Base-by-base conservation (phyloP, 768 basidiomycete genomes). In the Leccinum uliginosum region DNA sequence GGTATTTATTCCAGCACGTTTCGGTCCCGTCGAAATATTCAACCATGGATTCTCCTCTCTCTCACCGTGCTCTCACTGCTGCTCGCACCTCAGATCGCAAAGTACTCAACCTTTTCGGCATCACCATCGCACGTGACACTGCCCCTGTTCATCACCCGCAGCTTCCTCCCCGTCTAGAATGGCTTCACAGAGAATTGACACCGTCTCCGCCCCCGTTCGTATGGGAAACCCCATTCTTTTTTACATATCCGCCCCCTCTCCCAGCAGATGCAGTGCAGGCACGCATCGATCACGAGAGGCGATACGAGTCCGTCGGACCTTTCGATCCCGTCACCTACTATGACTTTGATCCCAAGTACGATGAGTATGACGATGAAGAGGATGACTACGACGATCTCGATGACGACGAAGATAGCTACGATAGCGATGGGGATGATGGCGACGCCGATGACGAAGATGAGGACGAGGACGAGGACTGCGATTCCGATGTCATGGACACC, bases 191-290 rank as follows among this genome's bases (percentile, higher is more conserved):
- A 1, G 30, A 51, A 10, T 17, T 23, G 3, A 3, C 6, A 12
- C 21, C 23, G 15, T 45, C 44, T 3, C 44, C 23, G 1, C 21
- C 44, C 12, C 14, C 44, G 21, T 63, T 63, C 40, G 57, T 57
- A 4, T 67, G 67, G 65, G 59, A 67, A 50, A 52, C 30, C 6
- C 19, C 17, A 0, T 26, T 63, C 49, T 65, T 67, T 0, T 67
- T 66, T 19, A 54, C 26, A 3, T 3, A 4, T 48, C 35, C 50
- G 3, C 44, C 15, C 3, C 44, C 23, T n/a, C 21, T 7, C 2
- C 21, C 7, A 6, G 14, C 23, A 24, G n/a, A 23, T 24, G 12
- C 6, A 4, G 7, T 62, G 2, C 50, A 61, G 0, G 26, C 32
- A 1, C 50, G 62, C 17, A 49, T 52, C 6, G 34, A 17, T 21